Base-by-base conservation (phyloP, 2,329 filamentous ascomycete genomes). In the Sarocladiaceae sp. region DNA sequence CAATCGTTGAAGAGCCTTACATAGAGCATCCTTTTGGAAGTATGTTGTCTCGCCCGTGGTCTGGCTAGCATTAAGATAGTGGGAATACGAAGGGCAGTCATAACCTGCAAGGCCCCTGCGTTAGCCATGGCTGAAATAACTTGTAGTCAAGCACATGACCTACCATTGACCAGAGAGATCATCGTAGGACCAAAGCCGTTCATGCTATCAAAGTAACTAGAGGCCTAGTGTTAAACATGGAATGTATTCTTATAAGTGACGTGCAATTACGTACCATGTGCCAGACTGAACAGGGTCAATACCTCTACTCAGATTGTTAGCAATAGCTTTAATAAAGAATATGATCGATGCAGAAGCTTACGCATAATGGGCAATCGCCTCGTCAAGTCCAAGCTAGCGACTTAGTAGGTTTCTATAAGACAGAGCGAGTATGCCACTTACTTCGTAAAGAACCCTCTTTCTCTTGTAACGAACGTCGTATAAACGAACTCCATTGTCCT, bases 391-490 rank as follows among this genome's bases (percentile, higher is more conserved):
- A 5, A 83, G 66, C 57, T 40, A n/a, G 5, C 20, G 23, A 40
- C 4, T 40, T 22, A 7, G 29, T 31, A 31, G 15, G 15, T 31
- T 8, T 40, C 4, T n/a, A 36, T 17, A 36, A n/a, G 18, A 36
- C 18, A 17, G 15, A 5, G 18, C 15, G 33, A 7, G 33, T 10
- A 17, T 7, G n/a, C n/a, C n/a, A n/a, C 33, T 36, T 36, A 83
- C 66, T 57, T 83, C 79, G 53, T 82, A 82, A 8, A 83, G 64
- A 6, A 83, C 62, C 6, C 76, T 67, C 54, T 79, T 69, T 13
- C 75, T 76, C 57, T 79, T 77, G 66, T 74, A 80, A 18, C 68
- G 64, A 42, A 83, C 72, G 53, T 82, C 71, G 58, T 73, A 75
- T 1, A 82, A 63, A 23, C 52, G 53, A 17, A 82, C 64, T 0